Base-by-base conservation (phyloP, 768 basidiomycete species). In the Chlorophyllum brunneum region DNA sequence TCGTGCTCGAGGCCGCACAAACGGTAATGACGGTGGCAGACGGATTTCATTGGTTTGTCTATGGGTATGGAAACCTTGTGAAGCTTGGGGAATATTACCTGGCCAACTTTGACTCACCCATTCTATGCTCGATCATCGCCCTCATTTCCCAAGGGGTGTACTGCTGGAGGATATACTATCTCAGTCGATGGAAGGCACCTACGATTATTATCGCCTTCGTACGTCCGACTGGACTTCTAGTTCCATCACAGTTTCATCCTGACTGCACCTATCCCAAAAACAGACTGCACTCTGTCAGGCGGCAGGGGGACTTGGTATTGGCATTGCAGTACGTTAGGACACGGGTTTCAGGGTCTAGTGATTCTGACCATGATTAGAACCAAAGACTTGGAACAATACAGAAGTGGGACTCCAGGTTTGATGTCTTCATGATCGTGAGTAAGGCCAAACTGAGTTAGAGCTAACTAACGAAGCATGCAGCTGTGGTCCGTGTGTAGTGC, bases 41-140 rank as follows among this genome's bases (percentile, higher is more conserved):
- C 11, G 51, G 51, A 2, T 53, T 53, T 33, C 51, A 53, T 39
- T 53, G 51, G 51, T 53, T 53, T 30, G 51, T 53, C 24, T 53
- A 53, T n/a, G 51, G 51, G 7, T 53, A 53, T 27, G 51, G 51
- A 18, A 26, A 45, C 34, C 24, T 53, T 7, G 23, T 13, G 18
- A 53, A 46, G 20, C 43, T 53, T 3, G 44, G 51, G 8, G 51
- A 53, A 45, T 53, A 38, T 31, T 53, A 38, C 20, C 38, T 53
- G 10, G 51, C 51, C 6, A 53, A 53, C 18, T 39, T 53, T 16
- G 51, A 53, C 37, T 53, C 51, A n/a, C 51, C 51, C 2, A 53
- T 53, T 23, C 22, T 53, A 13, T 45, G 51, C 27, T 53, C 51
- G 2, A 23, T 46, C 10, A 53, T 53, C 18, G 51, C 51, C 2